A percentile compares a stretch with the other conserved stretches of the same genome.
phyloP scores from a whole-genome alignment of 805 yeast genomes.

The Isabelozyma heimii region DNA sequence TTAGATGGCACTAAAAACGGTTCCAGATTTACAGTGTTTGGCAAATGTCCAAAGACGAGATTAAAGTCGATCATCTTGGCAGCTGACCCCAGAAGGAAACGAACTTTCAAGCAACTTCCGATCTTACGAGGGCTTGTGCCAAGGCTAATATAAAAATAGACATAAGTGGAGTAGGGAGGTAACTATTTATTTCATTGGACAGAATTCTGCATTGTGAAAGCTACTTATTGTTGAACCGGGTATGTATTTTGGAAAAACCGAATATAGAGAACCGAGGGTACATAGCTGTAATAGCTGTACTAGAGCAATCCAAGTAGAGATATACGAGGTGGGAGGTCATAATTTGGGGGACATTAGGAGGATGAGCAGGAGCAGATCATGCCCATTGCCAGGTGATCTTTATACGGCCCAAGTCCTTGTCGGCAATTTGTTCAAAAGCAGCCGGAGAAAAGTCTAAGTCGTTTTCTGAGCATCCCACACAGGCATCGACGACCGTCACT shows the following conservation, averaged over 20 bases:
- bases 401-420: constrained; percentile 51
- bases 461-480: constrained; percentile 50
- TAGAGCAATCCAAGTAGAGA: not conserved
- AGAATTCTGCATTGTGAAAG: not conserved
- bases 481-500: constrained; percentile 57
- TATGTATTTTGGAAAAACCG: not conserved
- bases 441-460: constrained; percentile 61
- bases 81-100: no score
- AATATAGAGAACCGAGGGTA: not conserved
- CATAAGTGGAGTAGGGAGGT: not conserved
- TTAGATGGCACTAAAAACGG: not conserved
- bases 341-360: not conserved
- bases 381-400: constrained; percentile 50
- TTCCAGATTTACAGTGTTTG: not conserved
- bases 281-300: not conserved
- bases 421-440: constrained; percentile 54
- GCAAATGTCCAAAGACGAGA: no score
- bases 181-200: no score
- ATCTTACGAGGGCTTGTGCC: not conserved
- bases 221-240: not conserved
- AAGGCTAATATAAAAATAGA: not conserved
- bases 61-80: no score
- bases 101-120: no score
- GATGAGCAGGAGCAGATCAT: not conserved
- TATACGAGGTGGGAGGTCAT: not conserved